Base-by-base conservation (phyloP, 805 yeast genomes). In the Gaillardinia entomophila region DNA sequence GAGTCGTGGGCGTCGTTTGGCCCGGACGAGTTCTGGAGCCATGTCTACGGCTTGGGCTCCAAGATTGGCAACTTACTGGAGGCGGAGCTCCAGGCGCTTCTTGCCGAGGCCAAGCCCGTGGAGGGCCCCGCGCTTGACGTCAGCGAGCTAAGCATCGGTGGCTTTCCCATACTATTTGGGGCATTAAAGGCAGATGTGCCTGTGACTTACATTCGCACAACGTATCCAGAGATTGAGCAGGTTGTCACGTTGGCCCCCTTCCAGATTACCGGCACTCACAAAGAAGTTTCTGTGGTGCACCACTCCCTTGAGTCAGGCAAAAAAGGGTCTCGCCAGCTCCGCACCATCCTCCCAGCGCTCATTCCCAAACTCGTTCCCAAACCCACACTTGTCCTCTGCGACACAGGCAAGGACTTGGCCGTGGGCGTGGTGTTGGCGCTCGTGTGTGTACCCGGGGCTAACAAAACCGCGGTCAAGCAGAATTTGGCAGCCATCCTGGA, bases 1-100 rank as follows among this genome's bases (percentile, higher is more conserved):
- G 97, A 88, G 47, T 61, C 80, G 8, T 88, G 96, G 97, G 58
- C 60, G 0, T 50, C 65, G 0, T 53, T 86, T 19, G 69, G 66
- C 1, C 77, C 89, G 0, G 44, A 46, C 0, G 30, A 73, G 17
- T 73, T 82, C 30, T 86, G 95, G 94, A 32, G 48, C 3, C 27
- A 37, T 18, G 35, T 57, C 22, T 35, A 43, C 28, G 39, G 12
- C 34, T 32, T 59, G 10, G 32, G 58, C 3, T 61, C 57, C 4
- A 39, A 31, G 3, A 43, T 51, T 3, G 51, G 53, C 6, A 47
- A 45, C 28, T 40, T 55, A 14, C 30, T 41, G 27, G 38, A 42
- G 27, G 41, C 49, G 50, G 30, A 54, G 10, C 32, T 40, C 4
- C 65, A 60, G 12, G 39, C 36, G 2, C 56, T 51, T 24, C 42